A percentile compares a stretch with the other conserved stretches of the same genome.
Evolutionary conservation across 2,329 filamentous ascomycete species (phyloP).

Genomic region (Daldinia eschscholtzii): DNA sequence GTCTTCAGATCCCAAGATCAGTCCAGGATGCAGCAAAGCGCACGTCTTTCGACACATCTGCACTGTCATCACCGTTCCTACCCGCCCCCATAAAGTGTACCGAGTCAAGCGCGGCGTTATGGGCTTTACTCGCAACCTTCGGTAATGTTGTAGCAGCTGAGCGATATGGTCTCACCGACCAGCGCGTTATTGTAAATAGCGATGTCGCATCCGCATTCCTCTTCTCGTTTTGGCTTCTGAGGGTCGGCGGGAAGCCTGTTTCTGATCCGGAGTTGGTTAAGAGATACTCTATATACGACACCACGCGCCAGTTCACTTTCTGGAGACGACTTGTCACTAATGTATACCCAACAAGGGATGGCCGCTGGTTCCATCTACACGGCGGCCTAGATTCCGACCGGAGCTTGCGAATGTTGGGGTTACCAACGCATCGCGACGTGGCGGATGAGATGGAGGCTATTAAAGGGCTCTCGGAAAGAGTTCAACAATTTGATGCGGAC

Average conservation of each 20-base stretch:
- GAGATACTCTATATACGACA: conserved; percentile 47
- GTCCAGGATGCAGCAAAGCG: conserved; percentile 43
- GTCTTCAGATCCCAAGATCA: conserved; percentile 45
- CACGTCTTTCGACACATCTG: conserved; percentile 47
- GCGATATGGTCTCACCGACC: conserved; percentile 42
- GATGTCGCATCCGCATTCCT: conserved; percentile 50
- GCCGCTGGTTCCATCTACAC: conserved; percentile 54
- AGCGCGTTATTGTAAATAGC: conserved; percentile 48
- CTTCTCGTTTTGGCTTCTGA: conserved; percentile 49
- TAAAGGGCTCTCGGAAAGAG: conserved; percentile 41
- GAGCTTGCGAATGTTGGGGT: conserved; percentile 52
- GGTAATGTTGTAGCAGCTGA: conserved; percentile 47
- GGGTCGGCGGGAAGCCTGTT: conserved; percentile 44
- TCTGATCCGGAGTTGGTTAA: conserved; percentile 42
- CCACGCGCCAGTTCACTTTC: conserved; percentile 45
- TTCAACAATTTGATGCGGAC: conserved; percentile 47
- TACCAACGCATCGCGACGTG: conserved; percentile 48
- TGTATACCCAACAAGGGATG: conserved; percentile 53
- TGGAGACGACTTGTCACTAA: conserved; percentile 53
- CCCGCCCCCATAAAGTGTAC: conserved; percentile 50
- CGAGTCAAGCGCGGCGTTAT: conserved; percentile 51
- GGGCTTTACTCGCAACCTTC: conserved; percentile 50
- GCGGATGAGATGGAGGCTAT: conserved; percentile 51
- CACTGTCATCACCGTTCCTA: conserved; percentile 46
- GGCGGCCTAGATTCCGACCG: conserved; percentile 51